Conservation (phyloP, 805 yeast species). For the Candida maltosa region DNA sequence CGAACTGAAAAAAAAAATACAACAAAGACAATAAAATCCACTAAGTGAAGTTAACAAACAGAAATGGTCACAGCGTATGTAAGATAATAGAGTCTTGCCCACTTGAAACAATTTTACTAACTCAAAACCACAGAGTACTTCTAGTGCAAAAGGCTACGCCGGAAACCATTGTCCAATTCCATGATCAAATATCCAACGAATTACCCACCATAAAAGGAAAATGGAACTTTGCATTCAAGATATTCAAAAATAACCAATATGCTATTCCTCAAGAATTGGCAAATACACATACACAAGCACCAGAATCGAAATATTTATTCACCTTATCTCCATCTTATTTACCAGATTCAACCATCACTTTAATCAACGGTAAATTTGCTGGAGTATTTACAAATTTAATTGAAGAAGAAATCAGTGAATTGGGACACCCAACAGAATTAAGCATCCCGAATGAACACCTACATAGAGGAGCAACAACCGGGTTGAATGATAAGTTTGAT, state of each 20-base stretch:
- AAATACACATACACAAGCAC: slow-evolving; percentile 22
- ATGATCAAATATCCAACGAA: slow-evolving; percentile 67
- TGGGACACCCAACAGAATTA: slow-evolving; percentile 12
- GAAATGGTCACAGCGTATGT: slow-evolving; percentile 39
- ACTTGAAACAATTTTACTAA: too few relatives aligned
- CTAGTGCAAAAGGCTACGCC: slow-evolving; percentile 44
- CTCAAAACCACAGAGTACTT: too few relatives aligned
- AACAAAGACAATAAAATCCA: too few relatives aligned
- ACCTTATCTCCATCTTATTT: slow-evolving; percentile 51
- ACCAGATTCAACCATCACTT: slow-evolving; percentile 43
- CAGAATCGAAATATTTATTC: slow-evolving; percentile 45
- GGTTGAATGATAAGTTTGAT: slow-evolving; percentile 57
- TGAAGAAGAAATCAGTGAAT: slow-evolving; percentile 26
- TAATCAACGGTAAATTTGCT: slow-evolving; percentile 40
- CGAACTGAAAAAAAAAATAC: too few relatives aligned
- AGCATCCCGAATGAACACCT: slow-evolving; percentile 35
- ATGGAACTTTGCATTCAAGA: slow-evolving; percentile 68
- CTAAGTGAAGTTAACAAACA: too few relatives aligned
- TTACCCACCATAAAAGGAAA: slow-evolving; percentile 58
- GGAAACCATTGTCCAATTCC: slow-evolving; percentile 63
- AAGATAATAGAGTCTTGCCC: too few relatives aligned
- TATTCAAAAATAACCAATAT: slow-evolving; percentile 62
- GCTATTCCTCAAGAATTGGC: slow-evolving; percentile 39
- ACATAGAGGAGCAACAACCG: slow-evolving; percentile 52
- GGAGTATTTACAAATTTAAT: slow-evolving; percentile 35